Evolutionary conservation across 176 grass and related monocot genomes (phyloP), one percentile per base, ranked within the genome.

Genomic region (Phragmites australis): DNA sequence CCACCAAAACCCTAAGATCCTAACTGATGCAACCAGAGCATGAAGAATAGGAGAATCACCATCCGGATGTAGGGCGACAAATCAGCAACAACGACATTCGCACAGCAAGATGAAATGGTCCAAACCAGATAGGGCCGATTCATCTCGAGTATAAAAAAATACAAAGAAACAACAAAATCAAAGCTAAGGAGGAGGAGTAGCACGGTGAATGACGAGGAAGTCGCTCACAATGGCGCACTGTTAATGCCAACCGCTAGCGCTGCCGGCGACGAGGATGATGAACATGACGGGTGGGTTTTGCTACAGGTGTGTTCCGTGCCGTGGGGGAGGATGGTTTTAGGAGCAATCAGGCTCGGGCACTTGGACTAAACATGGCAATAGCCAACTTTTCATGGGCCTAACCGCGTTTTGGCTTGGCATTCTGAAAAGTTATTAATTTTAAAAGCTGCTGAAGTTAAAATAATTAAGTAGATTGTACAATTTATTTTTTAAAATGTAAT

Each of bases 191-290:
- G 34, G 21, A 62, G 19, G 75, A 14, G 21, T 3, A 32, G 57
- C 27, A 62, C 44, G 25, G 72, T 82, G 43, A 77, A 25, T 9
- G n/a, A 9, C 37, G 31, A 34, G 46, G 14, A 42, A 26, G 26
- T 52, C 48, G 22, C 48, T 52, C 49, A 62, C 56, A 8, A 46
- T 48, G 56, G 19, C 32, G 34, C 9, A 17, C n/a, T 31, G 9
- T n/a, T 21, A 16, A 51, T 34, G 69, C 69, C 48, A 17, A 48
- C 49, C 82, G 75, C 54, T 74, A 18, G 30, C 64, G 26, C 74
- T 83, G 53, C 76, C 10, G 84, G 68, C 63, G 34, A 41, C 42
- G 16, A 46, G 34, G 84, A 71, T 81, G 71, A 46, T 18, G 39
- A 44, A 39, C 4, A 60, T 3, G 11, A 11, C 11, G 14, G 10